A percentile compares a stretch with the other conserved stretches of the same genome.
phyloP scores from a whole-genome alignment of 2,329 filamentous ascomycete species.

The Alternaria atra region DNA sequence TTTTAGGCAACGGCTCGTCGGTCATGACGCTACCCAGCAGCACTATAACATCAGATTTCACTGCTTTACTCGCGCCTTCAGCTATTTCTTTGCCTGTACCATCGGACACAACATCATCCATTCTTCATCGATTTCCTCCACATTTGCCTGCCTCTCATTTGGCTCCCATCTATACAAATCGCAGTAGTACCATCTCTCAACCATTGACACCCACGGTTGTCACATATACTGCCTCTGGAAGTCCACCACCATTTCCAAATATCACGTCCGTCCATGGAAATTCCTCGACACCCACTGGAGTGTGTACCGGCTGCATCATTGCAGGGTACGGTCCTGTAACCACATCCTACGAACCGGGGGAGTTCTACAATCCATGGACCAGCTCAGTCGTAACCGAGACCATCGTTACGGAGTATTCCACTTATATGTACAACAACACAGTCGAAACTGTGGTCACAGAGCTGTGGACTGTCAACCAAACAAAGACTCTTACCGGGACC shows the following conservation, averaged over 20 bases:
- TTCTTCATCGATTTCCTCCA: not conserved
- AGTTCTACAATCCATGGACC: slow-evolving; percentile 23
- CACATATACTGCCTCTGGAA: not conserved
- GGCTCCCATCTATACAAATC: slow-evolving; percentile 5
- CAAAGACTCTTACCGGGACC: slow-evolving; percentile 29
- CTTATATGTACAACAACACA: slow-evolving; percentile 35
- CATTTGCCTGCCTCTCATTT: not conserved
- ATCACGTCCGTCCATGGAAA: not conserved
- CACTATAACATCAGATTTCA: not conserved
- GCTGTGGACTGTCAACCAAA: slow-evolving; percentile 36
- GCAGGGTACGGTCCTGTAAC: slow-evolving; percentile 36
- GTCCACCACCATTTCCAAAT: not conserved
- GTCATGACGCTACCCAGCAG: slow-evolving; percentile 2
- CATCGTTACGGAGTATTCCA: slow-evolving; percentile 33
- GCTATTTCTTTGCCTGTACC: not conserved
- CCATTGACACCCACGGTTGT: not conserved
- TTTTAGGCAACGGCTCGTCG: not conserved
- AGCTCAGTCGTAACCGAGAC: slow-evolving; percentile 40
- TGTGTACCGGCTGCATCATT: slow-evolving; percentile 46
- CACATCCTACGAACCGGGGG: slow-evolving; percentile 24
- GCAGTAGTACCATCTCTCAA: not conserved
- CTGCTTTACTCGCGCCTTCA: slow-evolving; percentile 1
- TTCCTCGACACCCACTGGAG: slow-evolving; percentile 2
- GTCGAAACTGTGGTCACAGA: slow-evolving; percentile 40
- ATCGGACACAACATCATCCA: not conserved